Base-by-base conservation (phyloP, 192 early-diverging fungal genomes). In the Coemansia nantahalensis region DNA sequence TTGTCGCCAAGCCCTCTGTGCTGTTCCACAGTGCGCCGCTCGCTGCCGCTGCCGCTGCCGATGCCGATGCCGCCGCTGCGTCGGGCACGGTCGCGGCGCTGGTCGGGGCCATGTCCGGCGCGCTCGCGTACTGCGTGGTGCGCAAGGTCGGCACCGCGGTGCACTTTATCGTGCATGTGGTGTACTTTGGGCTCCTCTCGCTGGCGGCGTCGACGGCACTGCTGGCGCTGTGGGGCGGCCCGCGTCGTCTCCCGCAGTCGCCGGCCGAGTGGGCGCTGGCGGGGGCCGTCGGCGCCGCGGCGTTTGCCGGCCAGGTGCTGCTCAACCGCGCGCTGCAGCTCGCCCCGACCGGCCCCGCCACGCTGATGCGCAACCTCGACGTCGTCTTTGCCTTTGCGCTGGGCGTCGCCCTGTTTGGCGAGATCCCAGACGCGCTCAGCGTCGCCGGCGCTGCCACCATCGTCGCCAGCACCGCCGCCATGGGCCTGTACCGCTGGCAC, bases 311-410 rank as follows among this genome's bases (percentile, higher is more conserved):
- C 11, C 90, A 92, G 53, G 80, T 79, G n/a, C 66, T 90, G 10
- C 63, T 90, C 23, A 92, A 90, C 58, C 66, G 73, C 40, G 87
- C 88, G 47, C 45, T 92, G 49, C 90, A 92, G 73, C 41, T 89
- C 52, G 84, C 84, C 8, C 81, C 82, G 10, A 74, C 86, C 13
- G 88, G 88, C 0, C 85, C 85, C 0, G 87, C 79, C 12, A 82
- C 85, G n/a, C 42, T 92, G 67, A 87, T 90, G 84, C 80, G 90
- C 35, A 89, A 86, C 68, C 69, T 87, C 39, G 88, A 92, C 51
- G 80, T 92, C 30, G 86, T 89, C 3, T 88, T 89, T 77, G 85
- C 88, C 14, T 89, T 89, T 67, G 39, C 85, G 15, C 81, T 90
- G 63, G 85, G 87, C 17, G 77, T 87, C 24, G 54, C 75, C 4